A percentile compares a stretch with the other conserved stretches of the same genome.
Evolutionary conservation across 2,329 filamentous ascomycete species (phyloP).

Genomic region (Sclerotinia trifoliorum): DNA sequence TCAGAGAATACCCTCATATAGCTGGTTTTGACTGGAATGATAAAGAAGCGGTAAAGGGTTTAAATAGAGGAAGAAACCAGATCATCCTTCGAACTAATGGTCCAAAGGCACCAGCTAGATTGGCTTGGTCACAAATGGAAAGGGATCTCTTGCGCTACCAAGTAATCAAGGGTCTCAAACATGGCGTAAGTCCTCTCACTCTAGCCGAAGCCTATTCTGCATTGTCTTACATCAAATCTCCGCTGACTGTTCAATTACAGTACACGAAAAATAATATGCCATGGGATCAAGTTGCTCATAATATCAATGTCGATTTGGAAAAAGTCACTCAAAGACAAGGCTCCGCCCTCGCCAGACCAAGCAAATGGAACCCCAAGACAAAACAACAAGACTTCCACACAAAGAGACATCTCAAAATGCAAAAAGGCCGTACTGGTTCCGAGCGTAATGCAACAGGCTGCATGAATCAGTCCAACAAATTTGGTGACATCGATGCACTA

Average conservation of each 20-base stretch:
- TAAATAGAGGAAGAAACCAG: constrained; percentile 23
- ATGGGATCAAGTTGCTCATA: constrained; percentile 19
- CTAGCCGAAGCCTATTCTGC: too few species aligned
- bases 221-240: not conserved
- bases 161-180: not conserved
- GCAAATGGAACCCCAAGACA: constrained; percentile 1
- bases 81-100: constrained; percentile 10
- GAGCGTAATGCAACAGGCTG: not conserved
- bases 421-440: not conserved
- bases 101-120: not conserved
- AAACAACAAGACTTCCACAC: not conserved
- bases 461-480: constrained; percentile 11
- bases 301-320: constrained; percentile 10
- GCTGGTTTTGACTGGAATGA: constrained; percentile 24
- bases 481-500: not conserved
- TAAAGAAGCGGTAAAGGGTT: not conserved
- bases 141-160: constrained; percentile 16
- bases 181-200: not conserved
- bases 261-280: constrained; percentile 11
- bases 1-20: constrained; percentile 22
- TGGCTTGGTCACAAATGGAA: constrained; percentile 21
- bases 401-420: not conserved
- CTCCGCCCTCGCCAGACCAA: not conserved
- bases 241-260: not conserved
- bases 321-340: not conserved